Percentiles rank a stretch among this genome's conserved stretches.
phyloP scores from a whole-genome alignment of 2,329 filamentous ascomycete species.

The Calonectria pseudoreteaudii region DNA sequence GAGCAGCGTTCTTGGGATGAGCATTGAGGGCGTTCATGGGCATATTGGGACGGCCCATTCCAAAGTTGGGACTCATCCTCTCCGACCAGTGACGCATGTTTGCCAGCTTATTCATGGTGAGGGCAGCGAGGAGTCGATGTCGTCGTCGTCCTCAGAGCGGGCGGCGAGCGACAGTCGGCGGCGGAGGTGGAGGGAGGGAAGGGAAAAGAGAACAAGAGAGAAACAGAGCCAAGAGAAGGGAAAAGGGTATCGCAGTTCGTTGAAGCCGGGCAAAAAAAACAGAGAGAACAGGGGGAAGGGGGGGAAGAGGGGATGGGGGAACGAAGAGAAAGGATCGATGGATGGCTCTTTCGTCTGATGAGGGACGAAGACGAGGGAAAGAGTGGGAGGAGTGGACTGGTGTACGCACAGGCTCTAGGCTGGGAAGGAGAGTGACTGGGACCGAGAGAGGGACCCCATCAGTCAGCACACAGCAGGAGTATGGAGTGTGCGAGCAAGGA shows the following conservation, averaged over 20 bases:
- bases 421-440: slow-evolving; percentile 21
- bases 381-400: slow-evolving; percentile 30
- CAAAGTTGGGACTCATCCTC: slow-evolving; percentile 76
- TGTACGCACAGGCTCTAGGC: slow-evolving; percentile 15
- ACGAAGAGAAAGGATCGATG: slow-evolving; percentile 40
- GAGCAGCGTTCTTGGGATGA: slow-evolving; percentile 67
- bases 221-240: slow-evolving; percentile 36
- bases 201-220: slow-evolving; percentile 33
- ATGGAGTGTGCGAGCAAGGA: slow-evolving; percentile 6
- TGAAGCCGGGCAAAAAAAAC: slow-evolving; percentile 38
- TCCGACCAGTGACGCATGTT: slow-evolving; percentile 80
- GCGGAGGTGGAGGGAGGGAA: slow-evolving; percentile 28
- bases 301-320: slow-evolving; percentile 22
- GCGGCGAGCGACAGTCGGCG: slow-evolving; percentile 42
- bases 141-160: slow-evolving; percentile 43
- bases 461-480: slow-evolving; percentile 13
- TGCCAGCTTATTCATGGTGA: slow-evolving; percentile 77
- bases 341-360: slow-evolving; percentile 46
- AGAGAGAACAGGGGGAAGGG: slow-evolving; percentile 21
- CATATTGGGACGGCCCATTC: slow-evolving; percentile 72
- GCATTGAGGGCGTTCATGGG: slow-evolving; percentile 66
- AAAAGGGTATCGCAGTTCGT: slow-evolving; percentile 39
- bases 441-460: slow-evolving; percentile 3
- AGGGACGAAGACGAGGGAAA: slow-evolving; percentile 38
- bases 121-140: slow-evolving; percentile 31